Percentiles rank a stretch among this genome's conserved stretches.
Evolutionary conservation across 2,329 filamentous ascomycete genomes (phyloP).

Genomic region (Capronia coronata): DNA sequence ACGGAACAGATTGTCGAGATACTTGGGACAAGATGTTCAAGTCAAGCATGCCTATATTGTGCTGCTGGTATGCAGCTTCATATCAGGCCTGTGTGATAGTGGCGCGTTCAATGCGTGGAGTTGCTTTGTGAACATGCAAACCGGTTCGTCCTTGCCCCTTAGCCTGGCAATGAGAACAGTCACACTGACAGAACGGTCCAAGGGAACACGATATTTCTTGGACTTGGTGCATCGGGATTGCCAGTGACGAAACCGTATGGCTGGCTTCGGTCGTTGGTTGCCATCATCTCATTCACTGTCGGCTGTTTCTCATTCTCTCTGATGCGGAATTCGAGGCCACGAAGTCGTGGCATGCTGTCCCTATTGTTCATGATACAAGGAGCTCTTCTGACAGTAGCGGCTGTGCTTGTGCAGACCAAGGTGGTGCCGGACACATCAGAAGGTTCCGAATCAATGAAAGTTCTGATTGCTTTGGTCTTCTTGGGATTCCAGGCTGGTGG

Average conservation of each 20-base stretch:
- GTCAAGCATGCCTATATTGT: background rate
- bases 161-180: background rate
- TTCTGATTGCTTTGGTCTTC: conserved; percentile 35
- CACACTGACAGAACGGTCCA: background rate
- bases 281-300: background rate
- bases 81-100: conserved; percentile 41
- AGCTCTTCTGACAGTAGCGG: background rate
- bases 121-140: conserved; percentile 44
- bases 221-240: conserved; percentile 27
- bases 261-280: background rate
- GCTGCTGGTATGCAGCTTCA: conserved; percentile 24
- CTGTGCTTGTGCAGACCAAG: background rate
- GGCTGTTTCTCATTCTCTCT: conserved; percentile 1
- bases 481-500: conserved; percentile 38
- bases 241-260: background rate
- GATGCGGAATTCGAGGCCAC: background rate
- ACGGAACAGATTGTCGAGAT: background rate
- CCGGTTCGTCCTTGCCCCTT: conserved; percentile 31
- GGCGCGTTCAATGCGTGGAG: conserved; percentile 42
- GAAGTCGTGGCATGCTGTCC: background rate
- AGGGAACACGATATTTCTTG: conserved; percentile 25
- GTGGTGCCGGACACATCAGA: background rate
- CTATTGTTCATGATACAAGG: background rate
- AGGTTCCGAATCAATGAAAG: conserved; percentile 29
- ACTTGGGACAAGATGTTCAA: background rate